Evolutionary conservation across 2,329 filamentous ascomycete species (phyloP), one percentile per base, ranked within the genome.

Genomic region (Hypoxylon sp.): DNA sequence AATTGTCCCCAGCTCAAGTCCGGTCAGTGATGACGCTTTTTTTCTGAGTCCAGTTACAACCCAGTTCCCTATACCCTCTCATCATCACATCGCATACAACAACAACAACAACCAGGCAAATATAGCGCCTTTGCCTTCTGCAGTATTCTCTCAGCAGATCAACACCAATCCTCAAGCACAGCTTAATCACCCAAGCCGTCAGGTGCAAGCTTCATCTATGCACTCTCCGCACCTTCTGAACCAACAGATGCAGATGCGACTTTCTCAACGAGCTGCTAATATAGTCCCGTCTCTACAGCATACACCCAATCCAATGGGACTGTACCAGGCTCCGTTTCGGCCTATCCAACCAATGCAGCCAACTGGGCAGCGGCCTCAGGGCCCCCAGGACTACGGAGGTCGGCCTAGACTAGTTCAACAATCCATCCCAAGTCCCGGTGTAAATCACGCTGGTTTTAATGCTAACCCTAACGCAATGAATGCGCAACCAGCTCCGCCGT

Each of bases 141-240:
- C 58, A 1, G 41, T 59, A 41, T 58, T 63, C 3, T 65, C 50
- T 23, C 62, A 60, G 7, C 48, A 64, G 2, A 34, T 58, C 3
- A 62, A 43, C 36, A 4, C 58, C 28, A 41, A 32, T 10, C 57
- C 65, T 30, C 70, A 72, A 34, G 45, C 56, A 13, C 71, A 71
- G 41, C 49, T 46, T 19, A 55, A 36, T 30, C 17, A 45, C 17
- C 32, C 21, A 19, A 41, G 10, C 32, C 17, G 32, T 25, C 45
- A 34, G 30, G n/a, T 45, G 34, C 13, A 14, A 48, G 11, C 65
- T 63, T 30, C 64, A 53, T 51, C 50, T 53, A 14, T 21, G 14
- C 32, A 38, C n/a, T 55, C 38, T 9, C 25, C 53, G 7, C 53
- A 48, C 32, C 58, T 52, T 2, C 2, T 46, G 13, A 34, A 57